Conservation (phyloP, 2,329 filamentous ascomycete species). For the Hymenoscyphus infarciens region DNA sequence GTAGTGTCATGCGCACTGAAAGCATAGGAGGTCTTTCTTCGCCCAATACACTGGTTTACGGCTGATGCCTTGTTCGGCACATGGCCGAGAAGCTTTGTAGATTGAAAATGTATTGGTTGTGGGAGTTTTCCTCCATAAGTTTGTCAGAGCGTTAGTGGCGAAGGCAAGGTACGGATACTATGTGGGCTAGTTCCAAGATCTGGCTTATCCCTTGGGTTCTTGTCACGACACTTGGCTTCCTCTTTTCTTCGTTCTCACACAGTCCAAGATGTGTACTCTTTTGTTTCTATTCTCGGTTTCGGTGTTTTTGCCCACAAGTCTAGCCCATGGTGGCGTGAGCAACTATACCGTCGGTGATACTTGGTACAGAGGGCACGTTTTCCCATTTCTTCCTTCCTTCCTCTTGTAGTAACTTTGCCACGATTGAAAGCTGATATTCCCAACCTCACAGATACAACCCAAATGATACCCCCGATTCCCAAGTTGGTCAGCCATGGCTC, state of each 20-base stretch:
- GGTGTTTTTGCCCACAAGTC: background rate
- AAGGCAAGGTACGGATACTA: background rate
- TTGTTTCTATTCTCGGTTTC: constrained; percentile 5
- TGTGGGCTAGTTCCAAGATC: background rate
- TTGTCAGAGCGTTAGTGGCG: background rate
- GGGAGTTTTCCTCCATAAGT: background rate
- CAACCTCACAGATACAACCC: constrained; percentile 15
- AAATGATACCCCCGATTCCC: constrained; percentile 6
- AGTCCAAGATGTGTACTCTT: constrained; percentile 1
- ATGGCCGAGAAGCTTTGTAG: background rate
- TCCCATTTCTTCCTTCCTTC: background rate
- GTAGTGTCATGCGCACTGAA: background rate
- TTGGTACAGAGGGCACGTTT: constrained; percentile 20
- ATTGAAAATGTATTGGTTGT: background rate
- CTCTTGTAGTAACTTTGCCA: background rate
- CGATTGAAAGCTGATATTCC: background rate
- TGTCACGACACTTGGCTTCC: background rate
- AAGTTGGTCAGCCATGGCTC: constrained; percentile 20
- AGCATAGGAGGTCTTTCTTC: no score
- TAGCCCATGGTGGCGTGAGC: constrained; percentile 20
- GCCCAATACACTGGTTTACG: background rate
- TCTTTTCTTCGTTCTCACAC: background rate
- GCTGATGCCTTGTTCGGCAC: background rate
- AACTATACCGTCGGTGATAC: constrained; percentile 20
- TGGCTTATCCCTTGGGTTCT: background rate